These are phyloP conservation scores for Arachnopeziza araneosa DNA, from an alignment of 2,329 filamentous ascomycete species.

Conservation along the genomic window DNA sequence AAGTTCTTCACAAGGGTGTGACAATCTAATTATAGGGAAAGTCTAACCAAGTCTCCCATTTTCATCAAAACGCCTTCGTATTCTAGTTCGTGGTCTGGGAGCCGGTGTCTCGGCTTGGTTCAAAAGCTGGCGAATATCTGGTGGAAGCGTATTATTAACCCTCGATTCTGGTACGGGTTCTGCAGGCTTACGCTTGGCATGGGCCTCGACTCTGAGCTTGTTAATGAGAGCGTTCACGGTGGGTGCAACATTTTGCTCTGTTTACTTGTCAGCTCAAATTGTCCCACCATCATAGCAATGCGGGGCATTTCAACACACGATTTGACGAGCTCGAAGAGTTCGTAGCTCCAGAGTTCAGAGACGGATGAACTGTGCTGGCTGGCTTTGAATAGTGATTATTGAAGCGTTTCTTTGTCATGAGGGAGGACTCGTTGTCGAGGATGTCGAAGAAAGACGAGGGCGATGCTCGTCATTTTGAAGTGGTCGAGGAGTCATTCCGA, in stretches of 20 bases:
- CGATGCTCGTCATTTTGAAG: neutral
- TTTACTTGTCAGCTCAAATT: conserved; percentile 5
- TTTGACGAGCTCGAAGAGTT: conserved; percentile 21
- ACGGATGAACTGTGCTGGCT: conserved; percentile 47
- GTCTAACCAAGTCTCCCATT: conserved; percentile 38
- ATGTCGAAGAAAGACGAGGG: neutral
- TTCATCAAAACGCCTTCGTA: conserved; percentile 38
- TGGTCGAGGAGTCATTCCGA: neutral
- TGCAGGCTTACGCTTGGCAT: conserved; percentile 16
- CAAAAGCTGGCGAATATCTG: conserved; percentile 52
- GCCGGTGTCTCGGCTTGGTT: conserved; percentile 52
- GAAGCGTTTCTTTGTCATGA: conserved; percentile 61
- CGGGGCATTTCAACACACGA: conserved; percentile 9
- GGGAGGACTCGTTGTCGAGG: conserved; percentile 5
- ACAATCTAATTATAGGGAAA: no score
- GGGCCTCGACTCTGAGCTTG: conserved; percentile 44
- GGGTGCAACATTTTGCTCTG: conserved; percentile 30
- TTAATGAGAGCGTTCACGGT: conserved; percentile 57
- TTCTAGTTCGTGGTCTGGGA: conserved; percentile 39
- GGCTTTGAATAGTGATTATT: conserved; percentile 53
- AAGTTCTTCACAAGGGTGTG: no score
- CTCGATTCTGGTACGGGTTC: conserved; percentile 6
- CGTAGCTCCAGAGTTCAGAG: conserved; percentile 36
- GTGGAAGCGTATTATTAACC: conserved; percentile 48
- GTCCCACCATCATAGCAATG: neutral